A percentile compares a stretch with the other conserved stretches of the same genome.
Evolutionary conservation across 2,329 filamentous ascomycete species (phyloP).

Genomic region (Colletotrichum noveboracense): DNA sequence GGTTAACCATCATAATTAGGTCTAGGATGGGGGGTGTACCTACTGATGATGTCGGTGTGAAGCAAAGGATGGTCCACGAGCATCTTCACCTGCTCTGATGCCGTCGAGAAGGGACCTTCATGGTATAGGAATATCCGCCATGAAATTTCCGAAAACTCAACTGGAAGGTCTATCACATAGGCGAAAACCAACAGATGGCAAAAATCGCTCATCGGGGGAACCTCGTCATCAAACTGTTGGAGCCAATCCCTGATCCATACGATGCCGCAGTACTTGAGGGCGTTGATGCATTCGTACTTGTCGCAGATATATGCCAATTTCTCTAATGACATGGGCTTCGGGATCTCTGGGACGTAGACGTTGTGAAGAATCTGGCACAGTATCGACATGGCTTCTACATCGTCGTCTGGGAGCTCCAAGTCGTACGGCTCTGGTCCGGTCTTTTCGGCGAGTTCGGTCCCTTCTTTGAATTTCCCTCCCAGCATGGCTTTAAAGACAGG

Average conservation of each 20-base stretch:
- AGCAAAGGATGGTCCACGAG: conserved; percentile 22
- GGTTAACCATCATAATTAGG: background rate
- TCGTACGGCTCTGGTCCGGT: background rate
- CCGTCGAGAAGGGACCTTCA: conserved; percentile 17
- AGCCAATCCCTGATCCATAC: conserved; percentile 24
- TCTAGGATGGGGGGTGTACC: background rate
- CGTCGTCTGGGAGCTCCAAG: conserved; percentile 30
- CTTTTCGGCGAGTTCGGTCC: conserved; percentile 3
- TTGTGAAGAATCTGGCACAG: conserved; percentile 37
- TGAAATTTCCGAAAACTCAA: conserved; percentile 20
- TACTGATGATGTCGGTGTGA: conserved; percentile 18
- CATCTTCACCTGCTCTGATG: conserved; percentile 1
- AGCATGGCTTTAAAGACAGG: conserved; percentile 32
- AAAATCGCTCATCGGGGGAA: conserved; percentile 17
- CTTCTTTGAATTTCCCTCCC: conserved; percentile 25
- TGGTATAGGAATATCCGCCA: conserved; percentile 22
- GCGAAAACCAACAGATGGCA: conserved; percentile 23
- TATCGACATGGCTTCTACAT: conserved; percentile 32
- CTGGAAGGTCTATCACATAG: conserved; percentile 19
- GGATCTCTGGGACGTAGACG: conserved; percentile 24
- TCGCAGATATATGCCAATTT: conserved; percentile 29
- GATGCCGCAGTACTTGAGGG: conserved; percentile 20
- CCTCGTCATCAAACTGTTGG: conserved; percentile 2
- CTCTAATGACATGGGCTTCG: conserved; percentile 29
- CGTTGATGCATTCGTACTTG: conserved; percentile 27